phyloP scores from a whole-genome alignment of 345 rosid species.

The Gossypium stocksii region DNA sequence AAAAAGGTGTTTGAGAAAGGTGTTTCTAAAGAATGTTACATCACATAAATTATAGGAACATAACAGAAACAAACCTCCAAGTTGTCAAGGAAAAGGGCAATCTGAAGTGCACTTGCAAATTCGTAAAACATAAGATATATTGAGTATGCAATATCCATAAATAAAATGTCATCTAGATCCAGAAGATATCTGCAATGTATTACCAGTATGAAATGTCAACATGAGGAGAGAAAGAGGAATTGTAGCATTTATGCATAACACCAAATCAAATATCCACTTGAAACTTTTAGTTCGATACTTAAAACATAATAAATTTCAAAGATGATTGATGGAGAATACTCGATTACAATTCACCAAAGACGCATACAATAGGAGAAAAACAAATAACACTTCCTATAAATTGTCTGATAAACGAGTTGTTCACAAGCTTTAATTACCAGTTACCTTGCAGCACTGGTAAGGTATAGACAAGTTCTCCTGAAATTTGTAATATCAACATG shows the following conservation, averaged over 20 bases:
- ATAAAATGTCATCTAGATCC: slow-evolving; percentile 82
- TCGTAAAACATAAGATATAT: slow-evolving; percentile 72
- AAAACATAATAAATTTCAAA: not conserved
- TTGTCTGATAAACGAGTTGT: not conserved
- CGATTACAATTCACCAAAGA: not conserved
- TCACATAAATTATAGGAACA: not conserved
- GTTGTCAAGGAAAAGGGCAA: slow-evolving; percentile 78
- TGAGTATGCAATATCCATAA: slow-evolving; percentile 69
- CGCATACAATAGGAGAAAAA: not conserved
- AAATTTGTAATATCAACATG: slow-evolving; percentile 78
- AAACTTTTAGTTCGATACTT: not conserved
- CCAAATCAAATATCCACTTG: not conserved
- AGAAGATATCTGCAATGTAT: slow-evolving; percentile 65
- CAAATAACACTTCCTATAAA: not conserved
- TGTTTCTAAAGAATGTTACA: not conserved
- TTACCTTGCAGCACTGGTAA: slow-evolving; percentile 85
- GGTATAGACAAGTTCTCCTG: slow-evolving; percentile 87
- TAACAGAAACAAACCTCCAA: slow-evolving; percentile 47
- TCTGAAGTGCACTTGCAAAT: slow-evolving; percentile 73
- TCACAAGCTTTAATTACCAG: not conserved
- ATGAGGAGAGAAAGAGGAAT: not conserved
- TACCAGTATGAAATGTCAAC: slow-evolving; percentile 20
- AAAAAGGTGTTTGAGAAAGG: not conserved
- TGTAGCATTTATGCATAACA: not conserved
- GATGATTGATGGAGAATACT: not conserved